Base-by-base conservation (phyloP, 2,329 filamentous ascomycete genomes). In the Neopestalotiopsis rosae region DNA sequence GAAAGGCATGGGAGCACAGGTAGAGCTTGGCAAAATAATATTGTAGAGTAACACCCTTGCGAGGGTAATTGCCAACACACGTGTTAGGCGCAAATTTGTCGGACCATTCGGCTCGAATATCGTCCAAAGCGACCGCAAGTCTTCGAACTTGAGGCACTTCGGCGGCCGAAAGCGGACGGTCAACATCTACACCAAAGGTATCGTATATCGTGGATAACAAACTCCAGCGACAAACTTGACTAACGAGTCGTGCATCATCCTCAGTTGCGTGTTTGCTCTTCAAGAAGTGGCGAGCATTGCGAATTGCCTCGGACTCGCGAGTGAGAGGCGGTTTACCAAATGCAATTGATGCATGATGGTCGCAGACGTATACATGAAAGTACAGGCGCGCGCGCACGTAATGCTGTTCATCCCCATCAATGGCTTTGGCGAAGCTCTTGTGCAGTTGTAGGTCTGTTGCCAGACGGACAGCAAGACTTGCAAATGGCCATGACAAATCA, bases 311-410 rank as follows among this genome's bases (percentile, higher is more conserved):
- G 17, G 56, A 71, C 62, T 72, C 68, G 34, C 67, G 52, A 24
- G 68, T 73, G 12, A 72, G 34, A 2, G 72, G 72, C 10, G 72
- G 71, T 13, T 70, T 65, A 1, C 72, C 72, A 66, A 91, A 91
- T 0, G 89, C 85, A 65, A 91, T 90, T 66, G 87, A 89, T 34
- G 91, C 87, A 75, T 91, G 89, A 70, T 90, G 89, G 73, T 91
- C 89, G 73, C 89, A 91, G 1, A 90, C 88, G 72, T 91, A 91
- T 0, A 90, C 78, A 42, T 90, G 75, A 75, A 90, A 91, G 88
- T 88, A 91, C 6, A 91, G 79, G 57, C 89, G 82, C 4, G 89
- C 85, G 32, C 85, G 83, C 69, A 90, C 85, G 72, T 86, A 84
- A 67, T 87, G 82, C 70, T 87, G 82, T 4, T 72, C 77, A 24